A percentile compares a stretch with the other conserved stretches of the same genome.
Evolutionary conservation across 768 basidiomycete genomes (phyloP).

Genomic region (Termitomyces heimii): DNA sequence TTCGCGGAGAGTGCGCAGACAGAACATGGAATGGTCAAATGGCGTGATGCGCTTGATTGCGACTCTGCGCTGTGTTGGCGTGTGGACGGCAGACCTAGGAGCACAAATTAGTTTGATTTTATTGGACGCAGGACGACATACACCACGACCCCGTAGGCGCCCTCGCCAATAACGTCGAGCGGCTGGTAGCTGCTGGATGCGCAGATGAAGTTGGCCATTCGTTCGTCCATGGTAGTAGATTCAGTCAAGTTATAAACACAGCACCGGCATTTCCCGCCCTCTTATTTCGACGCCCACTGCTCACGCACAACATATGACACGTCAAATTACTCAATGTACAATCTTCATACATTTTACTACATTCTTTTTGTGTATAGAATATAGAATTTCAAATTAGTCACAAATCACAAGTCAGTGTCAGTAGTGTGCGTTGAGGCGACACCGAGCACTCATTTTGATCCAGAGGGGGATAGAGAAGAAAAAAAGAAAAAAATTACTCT

Average conservation of each 20-base stretch:
- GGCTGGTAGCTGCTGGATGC: slow-evolving; percentile 56
- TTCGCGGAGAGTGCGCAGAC: slow-evolving; percentile 78
- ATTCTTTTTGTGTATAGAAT: background rate
- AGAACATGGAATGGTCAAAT: slow-evolving; percentile 94
- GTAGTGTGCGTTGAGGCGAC: background rate
- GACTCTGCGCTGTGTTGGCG: slow-evolving; percentile 74
- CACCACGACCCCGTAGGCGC: slow-evolving; percentile 80
- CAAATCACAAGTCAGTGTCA: background rate
- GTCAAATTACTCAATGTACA: background rate
- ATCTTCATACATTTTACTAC: slow-evolving; percentile 3
- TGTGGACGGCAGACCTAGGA: slow-evolving; percentile 67
- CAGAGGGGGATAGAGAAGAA: background rate
- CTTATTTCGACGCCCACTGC: background rate
- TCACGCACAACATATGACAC: background rate
- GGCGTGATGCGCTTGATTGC: slow-evolving; percentile 96
- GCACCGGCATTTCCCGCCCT: slow-evolving; percentile 11
- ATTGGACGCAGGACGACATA: slow-evolving; percentile 40
- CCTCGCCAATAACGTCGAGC: slow-evolving; percentile 86
- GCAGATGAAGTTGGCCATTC: slow-evolving; percentile 40
- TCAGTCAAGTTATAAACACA: background rate
- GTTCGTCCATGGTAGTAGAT: slow-evolving; percentile 14
- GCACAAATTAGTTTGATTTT: background rate
- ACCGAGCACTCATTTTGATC: slow-evolving; percentile 1
- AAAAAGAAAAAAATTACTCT: background rate
- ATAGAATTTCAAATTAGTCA: background rate